These are phyloP conservation scores for Boletus sp. DNA, from an alignment of 1,284 basidiomycete genomes.

Conservation along the genomic window DNA sequence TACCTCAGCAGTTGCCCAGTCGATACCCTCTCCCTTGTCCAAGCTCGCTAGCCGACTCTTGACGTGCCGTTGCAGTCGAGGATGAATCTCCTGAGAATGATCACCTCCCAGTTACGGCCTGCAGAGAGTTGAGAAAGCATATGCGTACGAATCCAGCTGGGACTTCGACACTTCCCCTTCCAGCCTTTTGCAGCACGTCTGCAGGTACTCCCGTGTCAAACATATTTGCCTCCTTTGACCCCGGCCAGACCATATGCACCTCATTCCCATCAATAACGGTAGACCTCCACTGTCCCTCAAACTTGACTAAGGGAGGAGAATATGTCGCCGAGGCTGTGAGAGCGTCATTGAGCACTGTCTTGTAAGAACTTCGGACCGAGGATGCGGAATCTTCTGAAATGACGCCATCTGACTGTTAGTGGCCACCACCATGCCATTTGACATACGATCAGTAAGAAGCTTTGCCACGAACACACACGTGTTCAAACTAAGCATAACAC, in stretches of 20 bases:
- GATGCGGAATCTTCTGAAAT: conserved; percentile 49
- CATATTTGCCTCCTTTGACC: conserved; percentile 46
- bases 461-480: background rate
- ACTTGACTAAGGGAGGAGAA: conserved; percentile 49
- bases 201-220: conserved; percentile 68
- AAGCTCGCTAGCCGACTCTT: conserved; percentile 72
- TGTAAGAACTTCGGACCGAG: conserved; percentile 53
- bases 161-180: conserved; percentile 64
- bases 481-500: conserved; percentile 23
- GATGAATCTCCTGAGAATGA: conserved; percentile 62
- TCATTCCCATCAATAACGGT: conserved; percentile 13
- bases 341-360: conserved; percentile 56
- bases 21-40: conserved; percentile 66
- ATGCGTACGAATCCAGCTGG: conserved; percentile 72
- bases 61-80: conserved; percentile 75
- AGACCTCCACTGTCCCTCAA: conserved; percentile 60
- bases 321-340: conserved; percentile 50
- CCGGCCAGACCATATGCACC: conserved; percentile 66
- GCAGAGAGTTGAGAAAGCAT: background rate
- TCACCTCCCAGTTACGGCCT: background rate
- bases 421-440: background rate
- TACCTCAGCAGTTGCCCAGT: conserved; percentile 87
- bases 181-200: conserved; percentile 53
- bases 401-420: conserved; percentile 50
- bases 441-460: background rate